Base-by-base conservation (phyloP, 306 rosid species). In the Carpinus viminea region DNA sequence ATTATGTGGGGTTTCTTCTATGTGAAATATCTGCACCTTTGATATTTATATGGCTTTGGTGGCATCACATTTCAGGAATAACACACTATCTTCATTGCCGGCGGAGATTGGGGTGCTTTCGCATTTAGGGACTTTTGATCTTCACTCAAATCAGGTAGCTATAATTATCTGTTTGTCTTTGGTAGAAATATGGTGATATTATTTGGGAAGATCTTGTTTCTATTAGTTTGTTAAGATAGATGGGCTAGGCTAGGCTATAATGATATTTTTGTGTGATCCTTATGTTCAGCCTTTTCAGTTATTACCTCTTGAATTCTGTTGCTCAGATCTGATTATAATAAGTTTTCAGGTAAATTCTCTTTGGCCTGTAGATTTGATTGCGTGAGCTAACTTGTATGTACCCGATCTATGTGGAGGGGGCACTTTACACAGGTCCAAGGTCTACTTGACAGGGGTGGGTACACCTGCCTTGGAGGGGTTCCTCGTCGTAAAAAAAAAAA, bases 71-170 rank as follows among this genome's bases (percentile, higher is more conserved):
- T 83, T 47, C 81, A 94, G 98, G 89, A 92, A 86, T 84, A 94
- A 92, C 83, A 80, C 80, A 78, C 84, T 92, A 71, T 79, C 90
- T 78, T 74, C 86, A 21, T 78, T 94, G 84, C 97, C 98, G 38
- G 85, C 68, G 54, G 97, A 92, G 84, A 84, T 92, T 61, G 97
- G 91, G 64, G 85, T 68, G 10, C 98, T 94, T 79, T 87, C 95
- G 76, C 89, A 8, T 52, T 86, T 94, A n/a, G 97, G 95, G 79
- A 94, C 93, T 64, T 90, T 94, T 31, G 97, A 88, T 89, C 97
- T 94, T 77, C 95, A 86, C 60, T 92, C 98, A 81, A 94, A 94
- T 86, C 91, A 91, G 97, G 98, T 94, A 86, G 55, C 24, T 50
- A 38, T 75, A 75, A 48, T 74, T 70, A 2, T 73, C 76, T 65